Base-by-base conservation (phyloP, 108 stramenopile genomes). In the Bacterosira constricta region DNA sequence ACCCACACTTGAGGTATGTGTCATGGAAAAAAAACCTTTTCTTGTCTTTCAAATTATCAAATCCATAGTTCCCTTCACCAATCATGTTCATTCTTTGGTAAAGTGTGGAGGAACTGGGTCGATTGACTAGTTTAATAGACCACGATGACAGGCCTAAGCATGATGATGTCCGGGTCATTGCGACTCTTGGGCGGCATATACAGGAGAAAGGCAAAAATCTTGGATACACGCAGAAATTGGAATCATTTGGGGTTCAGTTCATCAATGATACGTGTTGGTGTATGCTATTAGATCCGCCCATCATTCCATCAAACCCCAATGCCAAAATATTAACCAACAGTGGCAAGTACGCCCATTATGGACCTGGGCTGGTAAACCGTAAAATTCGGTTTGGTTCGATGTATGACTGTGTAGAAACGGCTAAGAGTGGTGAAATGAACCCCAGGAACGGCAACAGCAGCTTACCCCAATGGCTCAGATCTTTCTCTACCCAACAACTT, bases 261-360 rank as follows among this genome's bases (percentile, higher is more conserved):
- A 79, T 95, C n/a, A 82, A 83, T 63, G 93, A 95, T 64, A 95
- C 93, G 2, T 95, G 93, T 57, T 95, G 93, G 93, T 95, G 93
- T 56, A 95, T 95, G 93, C 79, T 95, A 11, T 52, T 90, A 53
- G 83, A 95, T 45, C 84, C 88, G 18, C 92, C 92, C 0, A 83
- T 94, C 60, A 89, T 93, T 21, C 92, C 92, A 10, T 50, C 62
- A 17, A 51, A 81, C 17, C 67, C 73, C 0, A 64, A 73, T 45
- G 81, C 84, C 18, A 77, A 47, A n/a, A 88, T 90, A 38, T 44
- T 92, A 64, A 92, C 90, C 13, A 92, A 90, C 49, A 87, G 86
- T 71, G 93, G 88, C 10, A 94, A 94, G 53, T 94, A 94, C 75
- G 93, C 87, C 2, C 86, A 86, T 54, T 84, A 85, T 71, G 90